These are phyloP conservation scores for Epichloe bromicola DNA, from an alignment of 2,329 filamentous ascomycete genomes.

Conservation along the genomic window DNA sequence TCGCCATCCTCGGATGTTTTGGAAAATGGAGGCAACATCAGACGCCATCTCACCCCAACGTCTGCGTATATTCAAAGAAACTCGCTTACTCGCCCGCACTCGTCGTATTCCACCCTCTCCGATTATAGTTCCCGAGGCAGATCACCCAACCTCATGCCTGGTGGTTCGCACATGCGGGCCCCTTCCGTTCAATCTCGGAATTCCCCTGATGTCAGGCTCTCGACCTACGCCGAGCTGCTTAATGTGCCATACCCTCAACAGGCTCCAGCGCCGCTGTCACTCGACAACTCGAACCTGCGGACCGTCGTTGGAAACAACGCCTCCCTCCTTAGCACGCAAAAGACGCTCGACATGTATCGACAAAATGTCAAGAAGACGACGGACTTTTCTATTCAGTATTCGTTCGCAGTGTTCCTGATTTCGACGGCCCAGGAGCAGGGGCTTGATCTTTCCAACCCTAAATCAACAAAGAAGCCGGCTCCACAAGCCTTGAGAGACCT, in stretches of 20 bases:
- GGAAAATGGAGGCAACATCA: constrained; percentile 37
- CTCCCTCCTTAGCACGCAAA: constrained; percentile 77
- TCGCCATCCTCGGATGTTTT: constrained; percentile 37
- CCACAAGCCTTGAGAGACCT: constrained; percentile 34
- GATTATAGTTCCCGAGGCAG: constrained; percentile 54
- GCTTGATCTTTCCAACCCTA: constrained; percentile 35
- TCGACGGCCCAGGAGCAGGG: constrained; percentile 74
- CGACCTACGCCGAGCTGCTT: constrained; percentile 46
- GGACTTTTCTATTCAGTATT: constrained; percentile 81
- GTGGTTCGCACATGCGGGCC: constrained; percentile 30
- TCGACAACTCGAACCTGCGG: constrained; percentile 74
- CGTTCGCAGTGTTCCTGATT: constrained; percentile 90
- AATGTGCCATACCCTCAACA: constrained; percentile 72
- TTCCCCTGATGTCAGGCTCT: constrained; percentile 43
- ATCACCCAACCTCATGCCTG: constrained; percentile 35
- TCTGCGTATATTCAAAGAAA: constrained; percentile 40
- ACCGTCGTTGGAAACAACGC: constrained; percentile 77
- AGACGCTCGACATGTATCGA: constrained; percentile 96
- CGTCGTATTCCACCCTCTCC: constrained; percentile 62
- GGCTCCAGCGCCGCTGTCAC: constrained; percentile 47
- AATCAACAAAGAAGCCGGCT: constrained; percentile 28
- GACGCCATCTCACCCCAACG: constrained; percentile 50
- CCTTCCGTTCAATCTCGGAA: constrained; percentile 38
- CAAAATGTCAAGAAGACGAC: constrained; percentile 96
- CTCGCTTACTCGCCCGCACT: constrained; percentile 56